phyloP scores from a whole-genome alignment of 2,329 filamentous ascomycete species.

The Neocatenulostroma microsporum region DNA sequence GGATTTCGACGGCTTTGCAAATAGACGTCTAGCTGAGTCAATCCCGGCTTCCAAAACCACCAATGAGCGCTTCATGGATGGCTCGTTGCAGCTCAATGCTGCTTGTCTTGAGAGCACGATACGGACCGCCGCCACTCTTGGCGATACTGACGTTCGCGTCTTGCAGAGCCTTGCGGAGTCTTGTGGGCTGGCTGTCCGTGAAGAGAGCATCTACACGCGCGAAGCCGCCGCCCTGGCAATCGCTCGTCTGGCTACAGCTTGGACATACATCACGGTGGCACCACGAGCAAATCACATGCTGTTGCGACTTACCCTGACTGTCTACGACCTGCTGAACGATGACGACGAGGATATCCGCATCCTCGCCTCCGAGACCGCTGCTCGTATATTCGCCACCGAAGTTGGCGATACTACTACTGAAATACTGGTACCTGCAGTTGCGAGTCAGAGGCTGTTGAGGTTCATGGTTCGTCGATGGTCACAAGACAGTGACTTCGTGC shows the following conservation, averaged over 20 bases:
- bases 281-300: background rate
- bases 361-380: constrained; percentile 48
- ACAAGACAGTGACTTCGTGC: constrained; percentile 5
- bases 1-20: no score
- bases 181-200: no score
- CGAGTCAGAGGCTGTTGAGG: constrained; percentile 33
- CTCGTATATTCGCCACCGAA: constrained; percentile 36
- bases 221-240: constrained; percentile 23
- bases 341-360: constrained; percentile 85
- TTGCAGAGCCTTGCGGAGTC: no score
- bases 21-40: no score
- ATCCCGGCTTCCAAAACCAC: no score
- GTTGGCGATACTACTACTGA: constrained; percentile 11
- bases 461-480: constrained; percentile 25
- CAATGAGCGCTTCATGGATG: no score
- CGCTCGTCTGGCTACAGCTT: constrained; percentile 12
- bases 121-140: no score
- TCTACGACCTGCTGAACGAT: constrained; percentile 75
- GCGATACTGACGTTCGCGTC: no score
- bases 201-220: constrained; percentile 14
- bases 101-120: no score
- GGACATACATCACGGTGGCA: no score
- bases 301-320: constrained; percentile 45
- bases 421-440: constrained; percentile 42
- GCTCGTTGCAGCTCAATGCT: no score